phyloP scores from a whole-genome alignment of 2,329 filamentous ascomycete genomes.

The Stemphylium vesicarium region DNA sequence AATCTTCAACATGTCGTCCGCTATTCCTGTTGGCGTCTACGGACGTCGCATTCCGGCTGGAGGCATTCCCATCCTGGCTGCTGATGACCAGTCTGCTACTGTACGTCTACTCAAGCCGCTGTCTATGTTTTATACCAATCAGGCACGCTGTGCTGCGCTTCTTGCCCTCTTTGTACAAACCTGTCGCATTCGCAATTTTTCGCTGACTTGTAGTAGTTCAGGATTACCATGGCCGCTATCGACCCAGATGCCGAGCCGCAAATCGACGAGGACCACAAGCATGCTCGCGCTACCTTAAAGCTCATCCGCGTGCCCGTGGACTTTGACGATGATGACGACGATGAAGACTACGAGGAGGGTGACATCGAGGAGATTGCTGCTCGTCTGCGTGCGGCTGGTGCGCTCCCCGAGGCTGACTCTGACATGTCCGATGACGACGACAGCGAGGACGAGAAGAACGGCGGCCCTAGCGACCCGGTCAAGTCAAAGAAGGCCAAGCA shows the following conservation, averaged over 20 bases:
- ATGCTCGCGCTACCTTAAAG: constrained; percentile 86
- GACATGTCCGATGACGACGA: constrained; percentile 58
- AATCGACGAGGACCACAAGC: constrained; percentile 49
- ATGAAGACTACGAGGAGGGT: constrained; percentile 55
- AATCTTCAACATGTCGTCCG: constrained; percentile 42
- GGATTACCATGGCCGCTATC: constrained; percentile 97
- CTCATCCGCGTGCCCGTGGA: constrained; percentile 76
- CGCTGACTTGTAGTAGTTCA: constrained; percentile 68
- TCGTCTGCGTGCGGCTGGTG: constrained; percentile 43
- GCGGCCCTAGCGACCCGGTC: constrained; percentile 86
- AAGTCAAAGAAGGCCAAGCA: constrained; percentile 88
- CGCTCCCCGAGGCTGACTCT: constrained; percentile 45
- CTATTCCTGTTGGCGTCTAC: constrained; percentile 77
- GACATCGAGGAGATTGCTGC: constrained; percentile 51
- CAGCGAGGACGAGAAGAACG: constrained; percentile 76
- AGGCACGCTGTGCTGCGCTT: not conserved
- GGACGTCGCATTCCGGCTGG: constrained; percentile 89
- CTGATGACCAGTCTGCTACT: constrained; percentile 76
- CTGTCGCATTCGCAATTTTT: constrained; percentile 8
- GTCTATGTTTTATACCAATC: not conserved
- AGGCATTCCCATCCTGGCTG: constrained; percentile 80
- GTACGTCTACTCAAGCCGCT: constrained; percentile 62
- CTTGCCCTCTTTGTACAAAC: not conserved
- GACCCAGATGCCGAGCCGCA: constrained; percentile 77
- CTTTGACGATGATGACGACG: constrained; percentile 63